Percentiles rank a stretch among this genome's conserved stretches.
Evolutionary conservation across 2,329 filamentous ascomycete genomes (phyloP).

Genomic region (Laburnicola sp.): DNA sequence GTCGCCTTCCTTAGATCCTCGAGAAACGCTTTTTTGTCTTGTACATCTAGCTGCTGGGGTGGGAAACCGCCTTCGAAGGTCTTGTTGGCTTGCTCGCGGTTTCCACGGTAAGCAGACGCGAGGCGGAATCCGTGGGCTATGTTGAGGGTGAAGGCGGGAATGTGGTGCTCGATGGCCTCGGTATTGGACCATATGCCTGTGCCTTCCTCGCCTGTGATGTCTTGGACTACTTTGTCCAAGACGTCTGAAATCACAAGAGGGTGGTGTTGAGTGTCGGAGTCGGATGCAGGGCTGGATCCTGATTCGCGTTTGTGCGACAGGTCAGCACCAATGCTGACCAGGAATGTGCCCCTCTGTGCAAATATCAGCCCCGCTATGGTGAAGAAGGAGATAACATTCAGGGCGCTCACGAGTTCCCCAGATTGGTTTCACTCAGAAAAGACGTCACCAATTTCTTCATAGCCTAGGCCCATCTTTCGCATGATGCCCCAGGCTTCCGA

Average conservation of each 20-base stretch:
- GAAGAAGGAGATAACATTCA: background rate
- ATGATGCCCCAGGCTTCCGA: conserved; percentile 69
- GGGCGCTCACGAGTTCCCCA: conserved; percentile 56
- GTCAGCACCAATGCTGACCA: conserved; percentile 64
- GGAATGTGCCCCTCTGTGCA: conserved; percentile 57
- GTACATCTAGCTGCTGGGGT: conserved; percentile 38
- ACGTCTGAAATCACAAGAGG: conserved; percentile 62
- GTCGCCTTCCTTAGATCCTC: conserved; percentile 63
- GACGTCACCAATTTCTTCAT: conserved; percentile 63
- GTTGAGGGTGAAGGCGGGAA: conserved; percentile 66
- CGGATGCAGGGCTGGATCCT: conserved; percentile 14
- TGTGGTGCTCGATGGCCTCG: conserved; percentile 63
- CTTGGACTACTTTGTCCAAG: conserved; percentile 72
- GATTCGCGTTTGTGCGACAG: conserved; percentile 59
- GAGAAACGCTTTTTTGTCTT: conserved; percentile 52
- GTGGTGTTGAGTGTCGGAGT: conserved; percentile 26
- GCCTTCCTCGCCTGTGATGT: conserved; percentile 67
- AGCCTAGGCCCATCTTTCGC: conserved; percentile 59
- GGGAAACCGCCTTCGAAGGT: conserved; percentile 50
- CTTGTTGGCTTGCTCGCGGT: conserved; percentile 57
- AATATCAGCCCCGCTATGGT: conserved; percentile 7
- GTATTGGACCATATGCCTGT: conserved; percentile 68
- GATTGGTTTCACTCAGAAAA: conserved; percentile 64
- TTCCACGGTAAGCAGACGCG: conserved; percentile 63
- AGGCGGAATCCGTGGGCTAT: conserved; percentile 65